A percentile compares a stretch with the other conserved stretches of the same genome.
Conservation (phyloP, 768 basidiomycete genomes). For the Psilocybe cyanescens region DNA sequence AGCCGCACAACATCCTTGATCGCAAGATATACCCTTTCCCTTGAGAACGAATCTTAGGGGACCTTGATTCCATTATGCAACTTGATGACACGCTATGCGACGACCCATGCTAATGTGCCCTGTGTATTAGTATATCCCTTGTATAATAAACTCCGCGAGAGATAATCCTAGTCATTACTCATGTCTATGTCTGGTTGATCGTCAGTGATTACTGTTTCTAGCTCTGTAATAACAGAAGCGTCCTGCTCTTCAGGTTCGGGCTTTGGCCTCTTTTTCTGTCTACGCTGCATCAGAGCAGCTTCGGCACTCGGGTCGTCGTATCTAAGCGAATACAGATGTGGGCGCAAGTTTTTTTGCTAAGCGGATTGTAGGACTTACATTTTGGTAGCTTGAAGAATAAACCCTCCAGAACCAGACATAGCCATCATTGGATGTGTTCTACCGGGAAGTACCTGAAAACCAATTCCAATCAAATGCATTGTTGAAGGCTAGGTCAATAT, state of each 20-base stretch:
- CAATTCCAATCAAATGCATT: neutral
- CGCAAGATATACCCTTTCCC: neutral
- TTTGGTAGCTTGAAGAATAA: conserved; percentile 83
- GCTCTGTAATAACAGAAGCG: neutral
- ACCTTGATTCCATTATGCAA: neutral
- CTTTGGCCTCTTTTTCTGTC: conserved; percentile 42
- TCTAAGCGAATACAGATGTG: conserved; percentile 33
- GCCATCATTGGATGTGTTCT: conserved; percentile 96
- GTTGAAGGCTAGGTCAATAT: neutral
- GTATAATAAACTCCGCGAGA: conserved; percentile 4
- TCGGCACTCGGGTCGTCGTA: conserved; percentile 69
- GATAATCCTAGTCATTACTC: conserved; percentile 15
- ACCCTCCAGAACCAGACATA: conserved; percentile 88
- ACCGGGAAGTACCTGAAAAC: conserved; percentile 78
- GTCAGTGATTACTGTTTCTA: neutral
- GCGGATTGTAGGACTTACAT: conserved; percentile 51
- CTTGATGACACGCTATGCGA: neutral
- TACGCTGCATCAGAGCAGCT: conserved; percentile 53
- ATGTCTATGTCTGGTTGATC: conserved; percentile 10
- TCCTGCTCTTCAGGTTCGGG: conserved; percentile 11
- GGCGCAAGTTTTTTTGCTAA: neutral
- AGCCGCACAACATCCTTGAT: conserved; percentile 11
- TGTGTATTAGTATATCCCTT: conserved; percentile 2
- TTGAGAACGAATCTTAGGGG: neutral
- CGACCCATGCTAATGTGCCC: conserved; percentile 11